Conservation (phyloP, 257 asterid genomes). For the Nicotiana tabacum region DNA sequence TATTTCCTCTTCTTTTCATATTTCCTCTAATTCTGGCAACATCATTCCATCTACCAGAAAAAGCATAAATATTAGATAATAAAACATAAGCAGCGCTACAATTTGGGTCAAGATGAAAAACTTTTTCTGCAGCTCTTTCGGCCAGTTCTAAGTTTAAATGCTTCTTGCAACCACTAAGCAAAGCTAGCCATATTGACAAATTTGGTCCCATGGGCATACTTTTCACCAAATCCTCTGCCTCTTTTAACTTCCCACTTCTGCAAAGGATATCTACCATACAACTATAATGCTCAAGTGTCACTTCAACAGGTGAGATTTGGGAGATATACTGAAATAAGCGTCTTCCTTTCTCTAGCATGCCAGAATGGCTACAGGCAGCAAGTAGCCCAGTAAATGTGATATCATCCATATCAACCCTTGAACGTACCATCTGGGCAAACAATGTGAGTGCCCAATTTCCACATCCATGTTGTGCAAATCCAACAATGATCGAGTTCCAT, state of each 20-base stretch:
- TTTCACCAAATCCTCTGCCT: conserved; percentile 55
- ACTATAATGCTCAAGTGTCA: conserved; percentile 72
- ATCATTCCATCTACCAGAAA: conserved; percentile 62
- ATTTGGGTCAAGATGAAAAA: conserved; percentile 47
- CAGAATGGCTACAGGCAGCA: conserved; percentile 82
- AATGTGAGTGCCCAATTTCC: conserved; percentile 61
- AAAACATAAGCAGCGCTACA: conserved; percentile 57
- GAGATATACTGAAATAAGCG: conserved; percentile 38
- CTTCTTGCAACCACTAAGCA: conserved; percentile 71
- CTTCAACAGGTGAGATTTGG: conserved; percentile 12
- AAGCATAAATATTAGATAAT: conserved; percentile 69
- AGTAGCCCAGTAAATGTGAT: conserved; percentile 88
- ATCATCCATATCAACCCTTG: conserved; percentile 54
- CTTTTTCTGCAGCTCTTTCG: conserved; percentile 50
- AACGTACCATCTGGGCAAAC: conserved; percentile 59
- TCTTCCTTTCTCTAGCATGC: conserved; percentile 64
- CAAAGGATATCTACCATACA: conserved; percentile 80
- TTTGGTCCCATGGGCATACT: conserved; percentile 61
- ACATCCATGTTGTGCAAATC: conserved; percentile 78
- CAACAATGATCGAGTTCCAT: conserved; percentile 82
- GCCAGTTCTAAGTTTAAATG: conserved; percentile 50
- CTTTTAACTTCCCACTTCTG: conserved; percentile 58
- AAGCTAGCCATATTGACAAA: conserved; percentile 55
- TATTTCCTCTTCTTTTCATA: conserved; percentile 40
- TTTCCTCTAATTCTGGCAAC: conserved; percentile 53